Evolutionary conservation across 495 filamentous ascomycete species (phyloP).

Genomic region (Xylaria intraflava): DNA sequence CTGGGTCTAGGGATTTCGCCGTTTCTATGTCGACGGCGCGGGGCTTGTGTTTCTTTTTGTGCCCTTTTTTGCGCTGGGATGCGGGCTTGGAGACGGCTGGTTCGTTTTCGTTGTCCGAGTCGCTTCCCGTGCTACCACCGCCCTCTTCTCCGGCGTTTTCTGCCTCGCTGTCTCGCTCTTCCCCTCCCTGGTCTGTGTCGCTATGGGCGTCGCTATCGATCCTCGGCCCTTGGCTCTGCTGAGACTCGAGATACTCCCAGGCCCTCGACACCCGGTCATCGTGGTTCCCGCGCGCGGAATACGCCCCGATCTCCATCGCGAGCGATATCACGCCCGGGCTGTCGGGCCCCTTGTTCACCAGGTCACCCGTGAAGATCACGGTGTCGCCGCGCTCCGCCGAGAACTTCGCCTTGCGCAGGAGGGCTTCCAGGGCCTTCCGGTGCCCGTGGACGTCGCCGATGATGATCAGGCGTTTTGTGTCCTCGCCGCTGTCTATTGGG

Average conservation of each 20-base stretch:
- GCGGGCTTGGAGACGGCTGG: neutral
- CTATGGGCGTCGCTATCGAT: neutral
- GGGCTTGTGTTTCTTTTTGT: slow-evolving; percentile 15
- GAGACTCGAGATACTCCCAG: slow-evolving; percentile 5
- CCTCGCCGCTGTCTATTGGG: slow-evolving; percentile 15
- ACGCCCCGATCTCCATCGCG: slow-evolving; percentile 60
- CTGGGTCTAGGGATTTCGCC: slow-evolving; percentile 28
- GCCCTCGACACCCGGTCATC: slow-evolving; percentile 69
- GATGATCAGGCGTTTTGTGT: slow-evolving; percentile 51
- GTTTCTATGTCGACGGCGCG: slow-evolving; percentile 27
- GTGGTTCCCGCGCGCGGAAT: slow-evolving; percentile 86
- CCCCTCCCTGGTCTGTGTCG: neutral
- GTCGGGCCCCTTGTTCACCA: slow-evolving; percentile 85
- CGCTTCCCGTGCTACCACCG: neutral
- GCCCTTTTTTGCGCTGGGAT: slow-evolving; percentile 8
- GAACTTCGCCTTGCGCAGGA: slow-evolving; percentile 65
- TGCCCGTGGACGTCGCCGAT: slow-evolving; percentile 93
- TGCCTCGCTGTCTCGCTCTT: slow-evolving; percentile 16
- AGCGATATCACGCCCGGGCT: slow-evolving; percentile 71
- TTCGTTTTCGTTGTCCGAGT: slow-evolving; percentile 1
- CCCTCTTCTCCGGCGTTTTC: neutral
- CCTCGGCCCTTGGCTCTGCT: neutral
- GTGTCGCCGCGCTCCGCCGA: slow-evolving; percentile 56
- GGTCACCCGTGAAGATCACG: slow-evolving; percentile 74
- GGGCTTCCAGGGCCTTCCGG: slow-evolving; percentile 52